These are phyloP conservation scores for Pezicula radicicola DNA, from an alignment of 2,329 filamentous ascomycete species.

Conservation along the genomic window DNA sequence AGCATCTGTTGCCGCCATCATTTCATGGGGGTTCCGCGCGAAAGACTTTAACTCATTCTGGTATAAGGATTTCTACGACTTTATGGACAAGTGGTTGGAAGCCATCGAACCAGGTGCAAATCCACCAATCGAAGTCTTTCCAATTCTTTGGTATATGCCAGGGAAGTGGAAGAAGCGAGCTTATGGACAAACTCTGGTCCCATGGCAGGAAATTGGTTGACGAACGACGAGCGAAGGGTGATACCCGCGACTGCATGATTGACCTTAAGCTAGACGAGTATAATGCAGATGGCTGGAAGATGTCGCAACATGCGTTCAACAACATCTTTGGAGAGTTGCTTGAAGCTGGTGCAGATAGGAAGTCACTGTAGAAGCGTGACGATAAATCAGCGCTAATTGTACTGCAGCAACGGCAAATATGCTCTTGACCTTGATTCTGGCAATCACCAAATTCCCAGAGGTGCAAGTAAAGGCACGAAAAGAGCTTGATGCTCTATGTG, in stretches of 20 bases:
- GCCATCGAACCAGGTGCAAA: background rate
- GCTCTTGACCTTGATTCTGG: slow-evolving; percentile 24
- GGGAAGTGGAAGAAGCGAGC: background rate
- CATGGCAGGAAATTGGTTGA: background rate
- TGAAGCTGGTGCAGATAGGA: background rate
- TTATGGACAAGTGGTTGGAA: background rate
- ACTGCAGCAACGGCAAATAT: background rate
- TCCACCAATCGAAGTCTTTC: slow-evolving; percentile 1
- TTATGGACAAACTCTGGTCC: background rate
- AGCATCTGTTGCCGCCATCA: background rate
- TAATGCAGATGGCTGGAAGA: background rate
- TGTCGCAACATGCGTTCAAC: background rate
- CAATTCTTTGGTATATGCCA: background rate
- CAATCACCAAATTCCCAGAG: slow-evolving; percentile 35
- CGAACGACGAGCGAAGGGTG: background rate
- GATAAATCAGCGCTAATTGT: too few relatives aligned
- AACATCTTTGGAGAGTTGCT: background rate
- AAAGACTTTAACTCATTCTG: background rate
- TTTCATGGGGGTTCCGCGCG: background rate
- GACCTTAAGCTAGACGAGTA: background rate
- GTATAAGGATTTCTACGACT: background rate
- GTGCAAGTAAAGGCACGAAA: slow-evolving; percentile 34
- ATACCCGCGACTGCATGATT: background rate
- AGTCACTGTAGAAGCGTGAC: too few relatives aligned
- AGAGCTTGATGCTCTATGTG: slow-evolving; percentile 40